Percentiles rank a stretch among this genome's conserved stretches.
phyloP scores from a whole-genome alignment of 768 basidiomycete species.

The Hygrophorus pudorinus region DNA sequence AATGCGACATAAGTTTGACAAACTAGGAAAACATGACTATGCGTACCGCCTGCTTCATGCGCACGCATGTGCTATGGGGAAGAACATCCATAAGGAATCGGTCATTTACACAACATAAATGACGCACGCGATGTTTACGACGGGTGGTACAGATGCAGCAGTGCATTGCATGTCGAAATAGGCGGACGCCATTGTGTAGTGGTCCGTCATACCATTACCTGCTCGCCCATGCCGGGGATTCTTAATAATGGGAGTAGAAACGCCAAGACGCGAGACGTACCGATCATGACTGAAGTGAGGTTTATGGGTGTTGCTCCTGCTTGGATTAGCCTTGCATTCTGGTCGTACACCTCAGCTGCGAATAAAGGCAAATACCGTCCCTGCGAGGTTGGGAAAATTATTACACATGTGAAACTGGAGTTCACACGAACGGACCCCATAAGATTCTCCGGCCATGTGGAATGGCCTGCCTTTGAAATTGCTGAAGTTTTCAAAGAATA shows the following conservation, averaged over 20 bases:
- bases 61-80: conserved; percentile 29
- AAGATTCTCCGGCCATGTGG: conserved; percentile 68
- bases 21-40: background rate
- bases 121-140: conserved; percentile 27
- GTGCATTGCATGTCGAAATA: conserved; percentile 37
- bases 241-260: background rate
- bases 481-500: conserved; percentile 68
- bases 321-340: conserved; percentile 45
- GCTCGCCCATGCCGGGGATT: background rate
- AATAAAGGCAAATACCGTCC: conserved; percentile 68
- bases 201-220: conserved; percentile 46
- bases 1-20: background rate
- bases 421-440: conserved; percentile 39
- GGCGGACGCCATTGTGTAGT: conserved; percentile 23
- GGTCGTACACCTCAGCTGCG: conserved; percentile 67
- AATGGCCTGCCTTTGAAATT: conserved; percentile 59
- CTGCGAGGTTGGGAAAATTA: conserved; percentile 19
- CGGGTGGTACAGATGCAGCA: conserved; percentile 28
- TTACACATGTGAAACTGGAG: conserved; percentile 1
- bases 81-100: no score
- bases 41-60: conserved; percentile 50
- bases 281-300: conserved; percentile 64
- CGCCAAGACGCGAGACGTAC: conserved; percentile 17
- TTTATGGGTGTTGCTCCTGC: conserved; percentile 52
- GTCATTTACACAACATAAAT: no score